Evolutionary conservation across 2,329 filamentous ascomycete genomes (phyloP), one percentile per base, ranked within the genome.

Genomic region (Waltergamsia citrina): DNA sequence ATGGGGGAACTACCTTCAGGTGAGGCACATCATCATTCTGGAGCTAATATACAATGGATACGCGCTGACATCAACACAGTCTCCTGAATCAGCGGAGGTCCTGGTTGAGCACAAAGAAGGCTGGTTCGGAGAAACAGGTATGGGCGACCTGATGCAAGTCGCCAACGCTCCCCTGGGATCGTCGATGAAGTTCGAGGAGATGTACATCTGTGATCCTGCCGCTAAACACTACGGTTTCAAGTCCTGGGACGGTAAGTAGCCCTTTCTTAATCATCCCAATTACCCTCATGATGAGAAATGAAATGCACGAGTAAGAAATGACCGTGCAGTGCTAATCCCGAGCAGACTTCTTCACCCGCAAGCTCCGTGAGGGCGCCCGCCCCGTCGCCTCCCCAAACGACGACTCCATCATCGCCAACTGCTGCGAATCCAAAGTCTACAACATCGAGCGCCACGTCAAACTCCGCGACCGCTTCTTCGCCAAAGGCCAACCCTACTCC

Each of bases 401-500:
- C 38, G 52, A 67, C 43, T 46, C 41, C 9, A 52, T 70, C 37
- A 69, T 85, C 35, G 67, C 60, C 32, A 83, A 81, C 49, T 67
- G 71, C 1, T 84, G 79, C 54, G 79, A 85, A 48, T 77, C 72
- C 10, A 67, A 65, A 26, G 65, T 71, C 0, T 81, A 68, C 54
- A 63, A 69, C 32, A 47, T 78, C 2, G 59, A 57, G 7, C 55
- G 52, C 19, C 44, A 69, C 29, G 69, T 74, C 33, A 62, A 69
- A 33, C 57, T 71, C 2, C 69, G 70, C 15, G 76, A 81, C 45
- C 53, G 53, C 6, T 85, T 85, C 62, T 84, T 77, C 69, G 63
- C 77, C 46, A 85, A 85, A 50, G 69, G 66, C 7, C 77, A 83
- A 52, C 76, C 77, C 0, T 85, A 84, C 55, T 81, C 74, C 0